Percentiles rank a stretch among this genome's conserved stretches.
These are phyloP conservation scores for Botrytis tulipae DNA, from an alignment of 2,329 filamentous ascomycete species.

Conservation along the genomic window DNA sequence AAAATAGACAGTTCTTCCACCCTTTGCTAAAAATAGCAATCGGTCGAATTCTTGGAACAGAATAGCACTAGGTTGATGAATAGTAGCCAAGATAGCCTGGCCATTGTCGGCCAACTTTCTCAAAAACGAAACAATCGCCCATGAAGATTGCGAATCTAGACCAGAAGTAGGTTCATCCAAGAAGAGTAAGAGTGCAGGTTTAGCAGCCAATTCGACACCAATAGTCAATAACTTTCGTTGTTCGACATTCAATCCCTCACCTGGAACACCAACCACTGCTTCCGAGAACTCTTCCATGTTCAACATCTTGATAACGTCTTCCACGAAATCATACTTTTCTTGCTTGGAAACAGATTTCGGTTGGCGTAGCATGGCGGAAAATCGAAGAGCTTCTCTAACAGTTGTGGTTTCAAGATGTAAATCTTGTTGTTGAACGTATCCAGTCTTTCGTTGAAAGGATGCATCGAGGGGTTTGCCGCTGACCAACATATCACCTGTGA, in stretches of 20 bases:
- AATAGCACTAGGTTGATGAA: conserved; percentile 92
- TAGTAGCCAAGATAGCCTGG: conserved; percentile 90
- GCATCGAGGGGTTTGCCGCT: conserved; percentile 40
- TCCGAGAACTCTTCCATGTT: conserved; percentile 92
- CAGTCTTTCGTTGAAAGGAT: conserved; percentile 88
- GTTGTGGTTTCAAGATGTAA: conserved; percentile 82
- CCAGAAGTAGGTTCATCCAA: conserved; percentile 94
- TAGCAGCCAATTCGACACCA: conserved; percentile 92
- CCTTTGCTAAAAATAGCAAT: conserved; percentile 73
- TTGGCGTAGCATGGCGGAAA: conserved; percentile 84
- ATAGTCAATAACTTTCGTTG: conserved; percentile 81
- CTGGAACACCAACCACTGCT: conserved; percentile 86
- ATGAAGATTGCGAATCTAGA: conserved; percentile 89
- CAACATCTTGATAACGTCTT: conserved; percentile 86
- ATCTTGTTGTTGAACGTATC: conserved; percentile 93
- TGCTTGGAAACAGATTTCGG: conserved; percentile 66
- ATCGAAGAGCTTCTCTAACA: conserved; percentile 73
- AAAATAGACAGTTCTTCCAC: conserved; percentile 79
- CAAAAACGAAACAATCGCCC: conserved; percentile 84
- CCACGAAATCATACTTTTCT: conserved; percentile 85
- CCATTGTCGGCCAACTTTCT: conserved; percentile 87
- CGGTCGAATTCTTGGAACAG: conserved; percentile 89
- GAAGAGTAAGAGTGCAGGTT: conserved; percentile 85
- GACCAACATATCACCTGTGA: conserved; percentile 73
- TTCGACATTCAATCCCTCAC: conserved; percentile 76